Base-by-base conservation (phyloP, 1,139 yeast genomes). In the Nakaseomyces sp. region DNA sequence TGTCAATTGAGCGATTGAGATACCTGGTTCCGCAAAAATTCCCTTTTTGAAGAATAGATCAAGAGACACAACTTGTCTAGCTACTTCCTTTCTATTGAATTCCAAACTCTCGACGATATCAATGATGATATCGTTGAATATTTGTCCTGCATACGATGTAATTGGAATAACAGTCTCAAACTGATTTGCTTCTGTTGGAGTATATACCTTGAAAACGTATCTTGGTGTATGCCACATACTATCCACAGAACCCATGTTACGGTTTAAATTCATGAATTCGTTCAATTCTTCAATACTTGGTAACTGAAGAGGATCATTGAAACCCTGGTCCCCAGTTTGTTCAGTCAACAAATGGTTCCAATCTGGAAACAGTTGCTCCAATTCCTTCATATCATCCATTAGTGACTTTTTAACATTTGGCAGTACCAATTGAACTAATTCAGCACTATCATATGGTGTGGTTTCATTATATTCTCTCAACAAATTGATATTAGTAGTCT, bases 1-100 rank as follows among this genome's bases (percentile, higher is more conserved):
- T 43, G 71, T 68, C 41, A 91, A 69, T 51, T 80, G 80, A 53
- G 89, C 96, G 48, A 88, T 73, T 1, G 95, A 77, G 3, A 85
- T 76, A 37, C 95, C 95, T 2, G 94, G 86, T 35, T 86, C 82
- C 4, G 95, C 81, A 67, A 91, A 91, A 35, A 81, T 66, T 37
- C 76, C 76, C 16, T 76, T 72, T 50, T 76, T 74, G 68, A 88
- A 87, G 57, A 81, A 89, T 47, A 77, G 64, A 57, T 85, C 93
- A 47, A 91, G 67, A 7, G 82, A 78, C 26, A 87, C 73, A 45
- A 91, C 73, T 63, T 88, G 96, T 47, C 85, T 78, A 0, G 95
- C 81, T 7, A 88, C 94, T 54, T 87, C 95, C 45, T 77, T 79
- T 58, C 95, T 80, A 65, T 91, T 91, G 67, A 86, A 91, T 48